A percentile compares a stretch with the other conserved stretches of the same genome.
phyloP scores from a whole-genome alignment of 495 filamentous ascomycete species.

The Terfezia claveryi region DNA sequence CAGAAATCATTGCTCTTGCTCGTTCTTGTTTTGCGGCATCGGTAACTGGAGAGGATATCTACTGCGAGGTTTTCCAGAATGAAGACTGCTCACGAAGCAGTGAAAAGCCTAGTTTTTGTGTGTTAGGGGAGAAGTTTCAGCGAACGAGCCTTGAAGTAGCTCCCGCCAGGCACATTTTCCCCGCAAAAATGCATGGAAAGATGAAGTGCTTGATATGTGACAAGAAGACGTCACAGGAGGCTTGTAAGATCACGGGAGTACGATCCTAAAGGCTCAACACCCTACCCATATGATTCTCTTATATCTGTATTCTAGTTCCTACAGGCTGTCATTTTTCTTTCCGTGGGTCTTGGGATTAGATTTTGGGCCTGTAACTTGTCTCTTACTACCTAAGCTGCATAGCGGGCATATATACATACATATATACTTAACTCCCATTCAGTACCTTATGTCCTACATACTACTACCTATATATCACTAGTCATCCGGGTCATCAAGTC shows the following conservation, averaged over 20 bases:
- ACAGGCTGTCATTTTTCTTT: too few species aligned
- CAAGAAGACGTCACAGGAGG: neutral
- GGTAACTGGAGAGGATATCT: neutral
- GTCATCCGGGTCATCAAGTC: too few species aligned
- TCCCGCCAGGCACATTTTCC: neutral
- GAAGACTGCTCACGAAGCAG: neutral
- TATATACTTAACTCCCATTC: too few species aligned
- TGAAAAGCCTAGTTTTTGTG: neutral
- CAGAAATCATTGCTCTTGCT: neutral
- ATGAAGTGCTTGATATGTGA: neutral
- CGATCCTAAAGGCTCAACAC: neutral
- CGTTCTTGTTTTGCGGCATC: neutral
- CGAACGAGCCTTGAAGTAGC: neutral
- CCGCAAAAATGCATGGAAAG: neutral
- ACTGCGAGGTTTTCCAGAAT: neutral
- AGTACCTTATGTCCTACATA: too few species aligned
- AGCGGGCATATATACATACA: too few species aligned
- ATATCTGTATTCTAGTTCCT: too few species aligned
- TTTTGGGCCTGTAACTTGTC: too few species aligned
- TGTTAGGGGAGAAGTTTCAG: neutral
- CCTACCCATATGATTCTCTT: too few species aligned
- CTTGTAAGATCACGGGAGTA: neutral
- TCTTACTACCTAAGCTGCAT: too few species aligned
- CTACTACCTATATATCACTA: too few species aligned
- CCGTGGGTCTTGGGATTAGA: too few species aligned